Percentiles rank a stretch among this genome's conserved stretches.
Evolutionary conservation across 352 stramenopile genomes (phyloP).

Genomic region (Globisporangium viniferum): DNA sequence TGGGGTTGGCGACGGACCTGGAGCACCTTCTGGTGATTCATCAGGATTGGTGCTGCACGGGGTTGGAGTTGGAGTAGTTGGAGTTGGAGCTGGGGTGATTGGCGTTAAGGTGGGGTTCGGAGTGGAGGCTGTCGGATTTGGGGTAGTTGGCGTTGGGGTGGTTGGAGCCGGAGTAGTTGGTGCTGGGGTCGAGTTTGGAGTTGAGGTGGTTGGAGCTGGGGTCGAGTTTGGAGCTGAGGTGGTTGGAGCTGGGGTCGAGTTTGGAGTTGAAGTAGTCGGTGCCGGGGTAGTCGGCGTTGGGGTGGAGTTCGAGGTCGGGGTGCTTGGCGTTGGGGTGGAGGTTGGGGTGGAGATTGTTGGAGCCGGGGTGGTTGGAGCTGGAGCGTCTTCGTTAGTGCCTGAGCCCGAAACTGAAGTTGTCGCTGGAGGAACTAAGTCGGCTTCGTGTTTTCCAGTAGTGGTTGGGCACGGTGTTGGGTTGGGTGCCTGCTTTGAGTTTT

Average conservation of each 20-base stretch:
- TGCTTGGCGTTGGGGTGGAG: too few species aligned
- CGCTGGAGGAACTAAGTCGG: not conserved
- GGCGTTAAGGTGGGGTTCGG: too few species aligned
- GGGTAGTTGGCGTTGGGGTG: too few species aligned
- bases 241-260: not conserved
- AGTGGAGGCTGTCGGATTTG: too few species aligned
- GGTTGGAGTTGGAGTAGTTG: not conserved
- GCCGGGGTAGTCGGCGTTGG: not conserved
- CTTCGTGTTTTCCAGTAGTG: not conserved
- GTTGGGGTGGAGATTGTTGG: not conserved
- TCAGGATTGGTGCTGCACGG: not conserved
- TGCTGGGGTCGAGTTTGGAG: not conserved
- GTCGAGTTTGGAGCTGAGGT: not conserved
- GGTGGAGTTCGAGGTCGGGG: too few species aligned
- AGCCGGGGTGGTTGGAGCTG: not conserved
- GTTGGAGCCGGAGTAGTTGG: not conserved
- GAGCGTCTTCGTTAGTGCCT: not conserved
- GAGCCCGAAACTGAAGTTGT: not conserved
- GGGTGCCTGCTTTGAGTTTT: too few species aligned
- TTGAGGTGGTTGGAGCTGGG: not conserved
- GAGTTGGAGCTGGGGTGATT: not conserved
- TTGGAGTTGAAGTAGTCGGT: not conserved
- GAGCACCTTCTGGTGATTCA: not conserved
- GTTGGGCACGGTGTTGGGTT: not conserved
- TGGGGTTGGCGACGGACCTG: not conserved